These are phyloP conservation scores for Cercis canadensis DNA, from an alignment of 306 rosid species.

Conservation along the genomic window DNA sequence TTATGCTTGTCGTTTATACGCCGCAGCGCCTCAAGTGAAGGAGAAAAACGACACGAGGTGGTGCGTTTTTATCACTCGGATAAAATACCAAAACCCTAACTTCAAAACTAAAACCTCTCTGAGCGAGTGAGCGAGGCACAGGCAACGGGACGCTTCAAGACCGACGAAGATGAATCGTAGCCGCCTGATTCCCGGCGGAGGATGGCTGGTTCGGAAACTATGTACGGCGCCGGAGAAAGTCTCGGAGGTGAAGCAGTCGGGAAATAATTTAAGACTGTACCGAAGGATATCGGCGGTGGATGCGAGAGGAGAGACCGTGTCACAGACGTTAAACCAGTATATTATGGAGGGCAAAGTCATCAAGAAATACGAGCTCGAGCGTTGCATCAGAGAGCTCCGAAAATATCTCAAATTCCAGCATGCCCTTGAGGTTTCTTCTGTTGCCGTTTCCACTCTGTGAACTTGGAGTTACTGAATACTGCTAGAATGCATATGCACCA, in stretches of 20 bases:
- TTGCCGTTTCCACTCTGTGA: not conserved
- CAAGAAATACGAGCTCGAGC: conserved; percentile 50
- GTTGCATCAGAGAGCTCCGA: conserved; percentile 66
- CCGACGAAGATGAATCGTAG: conserved; percentile 47
- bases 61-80: too few species aligned
- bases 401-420: conserved; percentile 52
- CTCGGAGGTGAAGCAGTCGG: conserved; percentile 9
- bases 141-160: too few species aligned
- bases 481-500: too few species aligned
- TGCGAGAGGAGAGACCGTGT: conserved; percentile 63
- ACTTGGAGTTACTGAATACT: too few species aligned
- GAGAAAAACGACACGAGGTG: not conserved
- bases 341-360: conserved; percentile 62
- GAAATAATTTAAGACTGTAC: conserved; percentile 43
- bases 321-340: conserved; percentile 59
- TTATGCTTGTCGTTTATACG: too few species aligned
- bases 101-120: conserved; percentile 12
- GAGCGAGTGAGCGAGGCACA: not conserved
- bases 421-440: conserved; percentile 69
- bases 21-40: not conserved
- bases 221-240: conserved; percentile 32
- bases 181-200: conserved; percentile 44
- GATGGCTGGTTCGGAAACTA: conserved; percentile 47
- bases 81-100: conserved; percentile 42
- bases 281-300: conserved; percentile 62